Conservation (phyloP, 305 asterid genomes). For the Fraxinus latifolia region DNA sequence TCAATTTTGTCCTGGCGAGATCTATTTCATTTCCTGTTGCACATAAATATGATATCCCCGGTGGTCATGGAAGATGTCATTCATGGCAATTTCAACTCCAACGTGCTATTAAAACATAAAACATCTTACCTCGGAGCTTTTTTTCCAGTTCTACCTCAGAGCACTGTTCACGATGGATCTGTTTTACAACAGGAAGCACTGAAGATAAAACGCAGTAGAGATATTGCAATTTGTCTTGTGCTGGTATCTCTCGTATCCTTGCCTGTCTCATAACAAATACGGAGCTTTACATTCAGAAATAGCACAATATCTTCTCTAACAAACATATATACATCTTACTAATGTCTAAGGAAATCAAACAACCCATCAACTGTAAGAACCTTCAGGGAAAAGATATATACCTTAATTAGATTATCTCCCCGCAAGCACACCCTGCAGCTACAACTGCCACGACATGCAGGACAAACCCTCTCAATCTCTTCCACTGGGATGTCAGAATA, state of each 20-base stretch:
- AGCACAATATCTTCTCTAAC: not conserved
- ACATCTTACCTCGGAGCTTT: conserved; percentile 64
- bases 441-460: conserved; percentile 95
- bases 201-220: conserved; percentile 81
- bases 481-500: conserved; percentile 66
- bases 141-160: conserved; percentile 86
- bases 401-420: conserved; percentile 89
- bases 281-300: not conserved
- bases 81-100: conserved; percentile 6
- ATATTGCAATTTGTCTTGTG: conserved; percentile 83
- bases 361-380: conserved; percentile 14
- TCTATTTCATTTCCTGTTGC: conserved; percentile 77
- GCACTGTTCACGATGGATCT: conserved; percentile 73
- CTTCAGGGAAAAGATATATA: conserved; percentile 38
- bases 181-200: conserved; percentile 82
- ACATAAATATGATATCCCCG: conserved; percentile 22
- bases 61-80: conserved; percentile 17
- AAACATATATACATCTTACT: conserved; percentile 11
- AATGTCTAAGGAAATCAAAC: conserved; percentile 14
- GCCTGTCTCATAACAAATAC: conserved; percentile 41
- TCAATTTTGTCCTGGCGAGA: conserved; percentile 78
- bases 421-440: conserved; percentile 87
- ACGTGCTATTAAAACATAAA: conserved; percentile 26
- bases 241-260: conserved; percentile 76
- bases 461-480: conserved; percentile 82